Percentiles rank a stretch among this genome's conserved stretches.
These are phyloP conservation scores for Hemisphaericaspora lyxosophila DNA, from an alignment of 1,139 yeast species.

Conservation along the genomic window DNA sequence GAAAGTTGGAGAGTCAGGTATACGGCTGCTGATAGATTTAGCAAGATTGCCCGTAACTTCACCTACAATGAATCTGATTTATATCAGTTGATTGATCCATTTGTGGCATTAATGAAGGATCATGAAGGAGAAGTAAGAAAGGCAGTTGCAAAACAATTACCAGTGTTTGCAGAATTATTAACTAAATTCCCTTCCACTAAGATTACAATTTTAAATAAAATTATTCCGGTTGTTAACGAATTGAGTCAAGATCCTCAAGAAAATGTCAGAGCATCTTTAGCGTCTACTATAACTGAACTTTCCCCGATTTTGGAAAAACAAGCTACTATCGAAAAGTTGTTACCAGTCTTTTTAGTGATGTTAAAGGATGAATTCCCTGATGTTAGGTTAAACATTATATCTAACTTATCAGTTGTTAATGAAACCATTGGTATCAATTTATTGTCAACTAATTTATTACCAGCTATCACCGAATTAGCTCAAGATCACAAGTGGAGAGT, in stretches of 20 bases:
- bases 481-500: slow-evolving; percentile 98
- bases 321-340: slow-evolving; percentile 73
- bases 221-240: slow-evolving; percentile 81
- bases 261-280: slow-evolving; percentile 89
- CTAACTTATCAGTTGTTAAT: slow-evolving; percentile 86
- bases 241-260: slow-evolving; percentile 91
- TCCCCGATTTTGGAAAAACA: slow-evolving; percentile 88
- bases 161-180: slow-evolving; percentile 67
- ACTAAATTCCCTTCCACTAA: slow-evolving; percentile 43
- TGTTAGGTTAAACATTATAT: slow-evolving; percentile 90
- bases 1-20: slow-evolving; percentile 98
- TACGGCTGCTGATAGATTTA: slow-evolving; percentile 93
- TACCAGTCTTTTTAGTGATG: slow-evolving; percentile 91
- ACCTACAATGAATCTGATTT: slow-evolving; percentile 51
- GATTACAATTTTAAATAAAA: slow-evolving; percentile 61
- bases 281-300: slow-evolving; percentile 80
- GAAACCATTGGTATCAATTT: slow-evolving; percentile 91
- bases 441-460: slow-evolving; percentile 81
- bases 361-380: slow-evolving; percentile 96
- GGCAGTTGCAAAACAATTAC: slow-evolving; percentile 89
- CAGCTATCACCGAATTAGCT: slow-evolving; percentile 95
- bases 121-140: slow-evolving; percentile 96
- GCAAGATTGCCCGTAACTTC: slow-evolving; percentile 68
- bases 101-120: slow-evolving; percentile 80
- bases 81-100: slow-evolving; percentile 62